Evolutionary conservation across 129 eudicot species (phyloP), one percentile per base, ranked within the genome.

Genomic region (Heracleum sosnowskyi): DNA sequence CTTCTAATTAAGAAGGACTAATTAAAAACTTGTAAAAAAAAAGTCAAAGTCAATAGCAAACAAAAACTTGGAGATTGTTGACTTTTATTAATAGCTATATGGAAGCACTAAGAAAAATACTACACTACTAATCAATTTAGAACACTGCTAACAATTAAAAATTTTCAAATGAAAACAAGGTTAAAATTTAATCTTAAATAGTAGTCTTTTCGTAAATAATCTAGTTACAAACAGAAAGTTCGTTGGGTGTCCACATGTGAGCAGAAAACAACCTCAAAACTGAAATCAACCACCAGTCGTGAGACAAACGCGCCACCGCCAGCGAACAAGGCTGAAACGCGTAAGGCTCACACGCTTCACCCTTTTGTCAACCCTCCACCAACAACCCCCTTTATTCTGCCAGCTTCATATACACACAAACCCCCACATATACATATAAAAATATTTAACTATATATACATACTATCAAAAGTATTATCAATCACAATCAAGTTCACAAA

Each of bases 321-420:
- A 44, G 47, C 47, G 3, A 44, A 44, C 47, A 44, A 44, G 12
- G 68, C 68, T 24, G 29, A 42, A 44, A 74, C 40, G 60, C 77
- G 77, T 73, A 26, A 44, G 49, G 4, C 13, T 42, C 57, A 44
- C 57, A 26, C 60, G 49, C 53, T 26, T 41, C 13, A 36, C 15
- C 24, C 55, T 28, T 73, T 73, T 73, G 76, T 72, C 76, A 72
- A 72, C 76, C 35, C 29, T 28, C 68, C 33, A 60, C 68, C 68
- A 26, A 26, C 51, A n/a, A 16, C 24, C n/a, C 11, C 26, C 28
- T 10, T 22, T 70, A 35, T 22, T 24, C 75, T 41, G 17, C 49
- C 42, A 70, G 44, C 75, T 39, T 71, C 75, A 33, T 33, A 22
- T 2, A 22, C 74, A 22, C 45, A 7, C 44, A 17, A 18, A 34